A percentile compares a stretch with the other conserved stretches of the same genome.
These are phyloP conservation scores for Penicillium riverlandense DNA, from an alignment of 495 filamentous ascomycete genomes.

Conservation along the genomic window DNA sequence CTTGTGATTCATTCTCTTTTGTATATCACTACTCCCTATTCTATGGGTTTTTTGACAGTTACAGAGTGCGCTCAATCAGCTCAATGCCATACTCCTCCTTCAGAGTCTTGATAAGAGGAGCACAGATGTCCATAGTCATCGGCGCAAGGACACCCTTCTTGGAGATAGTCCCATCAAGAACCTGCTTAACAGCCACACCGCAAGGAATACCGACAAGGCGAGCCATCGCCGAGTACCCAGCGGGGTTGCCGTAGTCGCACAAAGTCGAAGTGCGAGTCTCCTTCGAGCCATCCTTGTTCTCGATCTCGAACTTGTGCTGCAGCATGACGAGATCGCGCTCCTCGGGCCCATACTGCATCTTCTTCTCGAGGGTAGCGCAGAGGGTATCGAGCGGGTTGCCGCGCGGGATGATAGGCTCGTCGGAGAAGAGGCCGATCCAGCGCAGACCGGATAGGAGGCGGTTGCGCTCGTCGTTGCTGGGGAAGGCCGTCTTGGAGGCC, in stretches of 20 bases:
- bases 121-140: constrained; percentile 64
- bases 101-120: constrained; percentile 57
- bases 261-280: constrained; percentile 78
- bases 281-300: constrained; percentile 65
- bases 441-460: constrained; percentile 69
- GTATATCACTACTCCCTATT: constrained; percentile 2
- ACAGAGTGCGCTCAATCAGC: constrained; percentile 36
- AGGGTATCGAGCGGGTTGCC: constrained; percentile 84
- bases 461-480: constrained; percentile 61
- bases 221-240: constrained; percentile 85
- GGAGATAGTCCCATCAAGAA: constrained; percentile 70
- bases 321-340: constrained; percentile 87
- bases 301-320: constrained; percentile 90
- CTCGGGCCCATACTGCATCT: constrained; percentile 79
- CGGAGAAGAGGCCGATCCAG: constrained; percentile 86
- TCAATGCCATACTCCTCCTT: constrained; percentile 56
- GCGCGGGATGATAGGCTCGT: constrained; percentile 61
- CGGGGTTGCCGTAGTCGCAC: constrained; percentile 76
- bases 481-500: constrained; percentile 66
- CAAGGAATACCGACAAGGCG: constrained; percentile 66
- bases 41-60: constrained; percentile 4
- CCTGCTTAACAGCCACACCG: constrained; percentile 64
- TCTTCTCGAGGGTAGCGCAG: constrained; percentile 82
- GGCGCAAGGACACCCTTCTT: constrained; percentile 67
- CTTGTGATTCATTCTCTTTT: constrained; percentile 12